Conservation (phyloP, 306 rosid genomes). For the Sicyos edulis region DNA sequence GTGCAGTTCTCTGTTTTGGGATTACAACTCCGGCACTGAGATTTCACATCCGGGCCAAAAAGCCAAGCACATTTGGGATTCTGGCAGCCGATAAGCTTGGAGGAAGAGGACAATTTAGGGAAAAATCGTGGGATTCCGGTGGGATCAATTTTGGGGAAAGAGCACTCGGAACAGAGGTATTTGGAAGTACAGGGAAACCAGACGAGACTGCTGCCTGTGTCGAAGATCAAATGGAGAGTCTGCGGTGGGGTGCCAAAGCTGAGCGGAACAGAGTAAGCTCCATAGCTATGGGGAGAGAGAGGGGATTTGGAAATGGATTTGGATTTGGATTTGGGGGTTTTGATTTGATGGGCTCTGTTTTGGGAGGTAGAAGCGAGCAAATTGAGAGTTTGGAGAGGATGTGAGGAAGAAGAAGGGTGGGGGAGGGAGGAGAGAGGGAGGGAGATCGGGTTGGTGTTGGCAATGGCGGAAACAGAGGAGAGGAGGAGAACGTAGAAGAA, state of each 20-base stretch:
- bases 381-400: constrained; percentile 42
- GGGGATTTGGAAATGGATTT: constrained; percentile 23
- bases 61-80: constrained; percentile 66
- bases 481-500: constrained; percentile 29
- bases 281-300: constrained; percentile 52
- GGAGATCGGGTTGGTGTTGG: constrained; percentile 16
- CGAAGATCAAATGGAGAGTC: constrained; percentile 44
- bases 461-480: constrained; percentile 26
- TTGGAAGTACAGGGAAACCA: constrained; percentile 86
- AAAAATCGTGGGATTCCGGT: constrained; percentile 43
- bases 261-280: constrained; percentile 66
- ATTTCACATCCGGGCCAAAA: constrained; percentile 36
- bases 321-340: constrained; percentile 26
- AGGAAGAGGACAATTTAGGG: constrained; percentile 55
- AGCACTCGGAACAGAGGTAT: constrained; percentile 61
- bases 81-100: constrained; percentile 52
- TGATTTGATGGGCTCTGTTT: constrained; percentile 67
- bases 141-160: constrained; percentile 50
- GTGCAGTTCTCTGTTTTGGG: constrained; percentile 33
- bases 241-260: constrained; percentile 77
- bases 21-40: constrained; percentile 44
- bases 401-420: constrained; percentile 29
- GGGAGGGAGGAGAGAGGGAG: constrained; percentile 34
- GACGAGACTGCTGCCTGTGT: constrained; percentile 83
- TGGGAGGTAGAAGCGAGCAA: constrained; percentile 48